Percentiles rank a stretch among this genome's conserved stretches.
These are phyloP conservation scores for Phytophthora aleatoria DNA, from an alignment of 352 stramenopile genomes.

Conservation along the genomic window DNA sequence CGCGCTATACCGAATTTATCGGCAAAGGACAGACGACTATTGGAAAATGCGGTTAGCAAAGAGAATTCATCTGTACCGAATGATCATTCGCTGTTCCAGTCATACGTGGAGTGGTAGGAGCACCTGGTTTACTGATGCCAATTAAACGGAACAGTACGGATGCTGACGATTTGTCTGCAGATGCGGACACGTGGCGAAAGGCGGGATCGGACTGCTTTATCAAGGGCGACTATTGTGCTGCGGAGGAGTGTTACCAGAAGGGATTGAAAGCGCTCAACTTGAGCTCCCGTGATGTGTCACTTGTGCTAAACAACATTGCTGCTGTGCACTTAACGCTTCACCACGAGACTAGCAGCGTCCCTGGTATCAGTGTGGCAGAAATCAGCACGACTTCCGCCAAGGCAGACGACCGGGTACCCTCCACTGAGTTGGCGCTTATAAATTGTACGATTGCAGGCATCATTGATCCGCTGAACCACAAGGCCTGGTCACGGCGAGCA, in stretches of 20 bases:
- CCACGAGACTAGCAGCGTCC: background rate
- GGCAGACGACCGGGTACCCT: background rate
- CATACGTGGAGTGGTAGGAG: background rate
- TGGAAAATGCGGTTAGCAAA: background rate
- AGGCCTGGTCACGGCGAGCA: slow-evolving; percentile 30
- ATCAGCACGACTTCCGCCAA: background rate
- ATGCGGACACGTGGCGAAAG: background rate
- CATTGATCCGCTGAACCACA: slow-evolving; percentile 31
- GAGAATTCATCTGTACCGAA: background rate
- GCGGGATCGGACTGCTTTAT: background rate
- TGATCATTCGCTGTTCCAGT: background rate
- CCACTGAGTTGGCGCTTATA: slow-evolving; percentile 6
- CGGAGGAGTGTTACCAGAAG: background rate
- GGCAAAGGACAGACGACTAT: background rate
- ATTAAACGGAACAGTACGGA: background rate
- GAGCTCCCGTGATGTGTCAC: background rate
- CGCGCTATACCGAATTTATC: background rate
- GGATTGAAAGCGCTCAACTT: background rate
- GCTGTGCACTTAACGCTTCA: background rate
- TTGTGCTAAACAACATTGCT: slow-evolving; percentile 1
- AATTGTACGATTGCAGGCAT: slow-evolving; percentile 36
- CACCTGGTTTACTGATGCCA: background rate
- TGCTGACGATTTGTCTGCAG: slow-evolving; percentile 1
- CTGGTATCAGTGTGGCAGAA: background rate
- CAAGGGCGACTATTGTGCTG: background rate